Conservation (phyloP, 495 filamentous ascomycete species). For the Letharia lupina region DNA sequence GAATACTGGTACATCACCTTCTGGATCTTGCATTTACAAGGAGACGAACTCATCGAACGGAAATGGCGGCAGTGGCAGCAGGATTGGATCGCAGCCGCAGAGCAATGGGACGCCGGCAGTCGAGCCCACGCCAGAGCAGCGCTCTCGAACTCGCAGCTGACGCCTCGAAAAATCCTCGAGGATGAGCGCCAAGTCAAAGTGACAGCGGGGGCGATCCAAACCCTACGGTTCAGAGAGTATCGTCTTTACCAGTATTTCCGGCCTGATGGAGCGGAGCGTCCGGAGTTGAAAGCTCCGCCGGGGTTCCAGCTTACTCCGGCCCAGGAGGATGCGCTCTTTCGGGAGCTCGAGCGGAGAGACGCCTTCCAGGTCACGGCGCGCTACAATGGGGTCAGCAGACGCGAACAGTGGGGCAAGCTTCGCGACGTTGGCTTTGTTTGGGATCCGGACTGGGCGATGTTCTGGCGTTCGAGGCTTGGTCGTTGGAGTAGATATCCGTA, state of each 20-base stretch:
- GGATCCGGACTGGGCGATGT: background rate
- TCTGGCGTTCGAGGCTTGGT: too few relatives aligned
- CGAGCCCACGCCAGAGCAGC: background rate
- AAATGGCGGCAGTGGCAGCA: background rate
- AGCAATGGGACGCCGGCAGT: background rate
- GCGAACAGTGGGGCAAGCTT: background rate
- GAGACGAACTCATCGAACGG: background rate
- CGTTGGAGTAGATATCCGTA: too few relatives aligned
- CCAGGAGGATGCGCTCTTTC: background rate
- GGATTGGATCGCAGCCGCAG: background rate
- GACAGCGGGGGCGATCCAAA: background rate
- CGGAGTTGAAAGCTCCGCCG: background rate
- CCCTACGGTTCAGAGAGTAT: background rate
- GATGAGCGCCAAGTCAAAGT: too few relatives aligned
- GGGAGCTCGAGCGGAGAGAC: background rate
- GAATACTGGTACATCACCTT: background rate
- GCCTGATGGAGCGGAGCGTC: background rate
- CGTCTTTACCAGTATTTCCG: background rate
- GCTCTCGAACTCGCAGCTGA: background rate
- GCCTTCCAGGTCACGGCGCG: background rate
- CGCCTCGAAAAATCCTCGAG: background rate
- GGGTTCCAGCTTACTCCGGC: background rate
- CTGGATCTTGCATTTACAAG: background rate
- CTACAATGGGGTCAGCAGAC: background rate
- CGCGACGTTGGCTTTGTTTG: background rate